Percentiles rank a stretch among this genome's conserved stretches.
Evolutionary conservation across 2,329 filamentous ascomycete genomes (phyloP).

Genomic region (Rhinocladiella similis): DNA sequence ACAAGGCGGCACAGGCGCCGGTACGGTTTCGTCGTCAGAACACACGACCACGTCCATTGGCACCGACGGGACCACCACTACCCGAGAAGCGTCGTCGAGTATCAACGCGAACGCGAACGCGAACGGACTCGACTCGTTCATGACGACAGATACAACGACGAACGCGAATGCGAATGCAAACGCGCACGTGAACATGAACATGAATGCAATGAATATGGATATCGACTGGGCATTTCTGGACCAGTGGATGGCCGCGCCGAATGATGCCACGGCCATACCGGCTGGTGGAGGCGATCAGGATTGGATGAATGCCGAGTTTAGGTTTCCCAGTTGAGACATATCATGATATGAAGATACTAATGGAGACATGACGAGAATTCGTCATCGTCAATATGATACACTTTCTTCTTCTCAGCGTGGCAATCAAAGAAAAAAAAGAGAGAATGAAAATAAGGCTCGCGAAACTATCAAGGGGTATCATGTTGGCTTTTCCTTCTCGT

Average conservation of each 20-base stretch:
- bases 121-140: no score
- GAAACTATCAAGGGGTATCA: background rate
- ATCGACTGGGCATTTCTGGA: conserved; percentile 22
- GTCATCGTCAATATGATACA: no score
- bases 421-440: background rate
- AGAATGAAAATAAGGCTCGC: background rate
- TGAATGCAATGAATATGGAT: conserved; percentile 9
- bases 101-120: no score
- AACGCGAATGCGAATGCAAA: no score
- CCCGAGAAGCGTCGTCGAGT: no score
- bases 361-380: background rate
- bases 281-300: no score
- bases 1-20: no score
- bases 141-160: background rate
- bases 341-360: background rate
- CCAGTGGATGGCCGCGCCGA: conserved; percentile 22
- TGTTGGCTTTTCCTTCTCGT: background rate
- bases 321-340: conserved; percentile 5
- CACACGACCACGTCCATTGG: background rate
- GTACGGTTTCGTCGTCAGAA: background rate
- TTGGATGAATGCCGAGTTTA: conserved; percentile 12
- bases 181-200: no score
- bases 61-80: no score
- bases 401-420: background rate
- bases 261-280: background rate